Conservation (phyloP, 257 asterid genomes). For the Mentha longifolia region DNA sequence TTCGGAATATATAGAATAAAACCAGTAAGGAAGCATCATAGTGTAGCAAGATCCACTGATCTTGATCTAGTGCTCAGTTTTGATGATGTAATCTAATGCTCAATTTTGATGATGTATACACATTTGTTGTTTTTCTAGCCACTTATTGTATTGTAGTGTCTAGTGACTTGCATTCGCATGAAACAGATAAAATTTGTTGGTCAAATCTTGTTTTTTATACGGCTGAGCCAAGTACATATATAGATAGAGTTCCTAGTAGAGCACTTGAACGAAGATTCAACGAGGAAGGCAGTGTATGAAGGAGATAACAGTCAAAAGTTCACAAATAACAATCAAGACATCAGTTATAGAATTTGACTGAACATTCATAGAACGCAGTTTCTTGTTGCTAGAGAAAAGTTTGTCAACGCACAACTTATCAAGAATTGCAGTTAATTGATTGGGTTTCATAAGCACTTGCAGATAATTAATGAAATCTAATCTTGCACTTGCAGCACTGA, state of each 20-base stretch:
- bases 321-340: neutral
- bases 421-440: neutral
- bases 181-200: neutral
- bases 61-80: conserved; percentile 10
- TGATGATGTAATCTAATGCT: neutral
- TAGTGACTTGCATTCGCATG: neutral
- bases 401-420: neutral
- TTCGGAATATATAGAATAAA: conserved; percentile 28
- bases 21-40: conserved; percentile 23
- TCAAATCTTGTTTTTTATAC: neutral
- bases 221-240: neutral
- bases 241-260: neutral
- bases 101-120: neutral
- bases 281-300: neutral
- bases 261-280: neutral
- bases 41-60: neutral
- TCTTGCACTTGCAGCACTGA: no score
- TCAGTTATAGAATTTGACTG: neutral
- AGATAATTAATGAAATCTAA: no score
- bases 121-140: neutral
- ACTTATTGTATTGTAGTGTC: neutral
- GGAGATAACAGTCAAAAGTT: neutral
- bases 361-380: neutral
- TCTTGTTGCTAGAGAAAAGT: neutral
- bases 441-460: neutral